A percentile compares a stretch with the other conserved stretches of the same genome.
Evolutionary conservation across 73 alveolate species (phyloP).

Genomic region (Paramecium sexaurelia): DNA sequence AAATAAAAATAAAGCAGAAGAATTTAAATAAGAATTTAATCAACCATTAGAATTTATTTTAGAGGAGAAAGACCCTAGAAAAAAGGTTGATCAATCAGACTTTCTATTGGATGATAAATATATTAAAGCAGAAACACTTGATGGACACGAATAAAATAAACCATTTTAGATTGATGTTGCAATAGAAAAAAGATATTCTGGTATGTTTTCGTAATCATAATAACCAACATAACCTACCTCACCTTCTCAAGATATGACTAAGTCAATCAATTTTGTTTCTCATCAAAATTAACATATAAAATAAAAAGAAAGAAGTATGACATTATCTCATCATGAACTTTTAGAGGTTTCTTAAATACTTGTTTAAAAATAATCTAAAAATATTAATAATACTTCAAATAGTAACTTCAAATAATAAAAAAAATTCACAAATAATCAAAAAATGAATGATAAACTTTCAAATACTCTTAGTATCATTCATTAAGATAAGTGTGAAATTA

Average conservation of each 20-base stretch:
- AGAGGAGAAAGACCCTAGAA: background rate
- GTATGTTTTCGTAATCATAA: background rate
- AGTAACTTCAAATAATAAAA: background rate
- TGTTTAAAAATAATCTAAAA: background rate
- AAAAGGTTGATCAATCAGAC: background rate
- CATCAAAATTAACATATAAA: background rate
- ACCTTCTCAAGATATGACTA: background rate
- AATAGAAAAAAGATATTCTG: background rate
- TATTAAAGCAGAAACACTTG: background rate
- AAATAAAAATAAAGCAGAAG: background rate
- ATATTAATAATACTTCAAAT: background rate
- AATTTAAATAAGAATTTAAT: background rate
- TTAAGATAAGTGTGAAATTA: background rate
- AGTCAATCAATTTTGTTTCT: background rate
- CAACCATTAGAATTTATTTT: background rate
- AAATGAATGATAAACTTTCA: slow-evolving; percentile 32
- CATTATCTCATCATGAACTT: background rate
- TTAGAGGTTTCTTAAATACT: background rate
- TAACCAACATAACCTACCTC: slow-evolving; percentile 33
- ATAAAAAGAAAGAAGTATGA: slow-evolving; percentile 5
- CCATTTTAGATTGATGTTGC: background rate
- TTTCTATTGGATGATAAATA: background rate
- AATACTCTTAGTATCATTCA: background rate
- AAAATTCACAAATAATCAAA: slow-evolving; percentile 10
- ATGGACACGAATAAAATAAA: background rate